These are phyloP conservation scores for Aspergillus tamarii DNA, from an alignment of 2,329 filamentous ascomycete genomes.

Conservation along the genomic window DNA sequence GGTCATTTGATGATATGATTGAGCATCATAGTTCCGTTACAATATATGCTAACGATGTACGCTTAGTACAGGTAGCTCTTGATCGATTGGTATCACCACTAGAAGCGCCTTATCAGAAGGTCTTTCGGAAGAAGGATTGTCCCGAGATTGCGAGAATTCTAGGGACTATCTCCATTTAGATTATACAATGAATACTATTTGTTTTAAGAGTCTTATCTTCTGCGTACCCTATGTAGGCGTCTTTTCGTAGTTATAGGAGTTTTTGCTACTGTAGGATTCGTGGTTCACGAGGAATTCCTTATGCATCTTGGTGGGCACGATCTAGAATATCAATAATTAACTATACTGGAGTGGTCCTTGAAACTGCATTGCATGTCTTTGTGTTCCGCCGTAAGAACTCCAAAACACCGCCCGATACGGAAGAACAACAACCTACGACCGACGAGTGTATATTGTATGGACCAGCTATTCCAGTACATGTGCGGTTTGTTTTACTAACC, in stretches of 20 bases:
- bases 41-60: neutral
- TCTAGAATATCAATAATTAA: no score
- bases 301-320: no score
- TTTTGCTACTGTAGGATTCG: neutral
- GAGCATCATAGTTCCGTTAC: neutral
- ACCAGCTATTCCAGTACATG: neutral
- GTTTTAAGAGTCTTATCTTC: neutral
- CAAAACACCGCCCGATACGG: neutral
- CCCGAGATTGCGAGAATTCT: neutral
- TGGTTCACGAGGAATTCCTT: neutral
- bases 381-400: conserved; percentile 17
- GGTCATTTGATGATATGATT: conserved; percentile 1
- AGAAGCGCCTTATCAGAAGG: neutral
- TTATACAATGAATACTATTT: neutral
- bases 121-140: neutral
- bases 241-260: neutral
- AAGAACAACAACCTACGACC: neutral
- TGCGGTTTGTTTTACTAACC: neutral
- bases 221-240: neutral
- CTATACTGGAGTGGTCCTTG: neutral
- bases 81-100: neutral
- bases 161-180: neutral
- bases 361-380: conserved; percentile 14
- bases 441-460: neutral
- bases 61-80: neutral